Evolutionary conservation across 345 rosid species (phyloP), one percentile per base, ranked within the genome.

Genomic region (Linum lewisii): DNA sequence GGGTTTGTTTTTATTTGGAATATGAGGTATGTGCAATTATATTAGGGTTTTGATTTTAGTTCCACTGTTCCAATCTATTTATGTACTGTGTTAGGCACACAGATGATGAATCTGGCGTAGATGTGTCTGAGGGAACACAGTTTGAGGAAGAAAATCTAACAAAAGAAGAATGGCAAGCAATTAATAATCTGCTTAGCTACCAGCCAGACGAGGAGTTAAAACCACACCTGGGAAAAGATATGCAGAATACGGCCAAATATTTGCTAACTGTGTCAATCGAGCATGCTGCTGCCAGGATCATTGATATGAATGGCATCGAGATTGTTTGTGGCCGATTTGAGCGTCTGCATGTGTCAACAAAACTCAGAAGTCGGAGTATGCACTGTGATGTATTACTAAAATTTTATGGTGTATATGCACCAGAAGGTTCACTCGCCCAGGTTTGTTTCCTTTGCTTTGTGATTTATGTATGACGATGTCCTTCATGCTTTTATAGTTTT

Each of bases 401-500:
- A 75, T 93, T 78, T 63, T 93, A 87, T 82, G 99, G 99, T 63
- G 75, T 93, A 76, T 89, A 94, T 66, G 84, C 88, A 49, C 99
- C 99, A 61, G 99, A 90, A 79, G 99, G 99, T 71, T 84, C 99
- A 42, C 84, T 93, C 75, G 96, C 96, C 29, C 82, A 93, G 99
- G 99, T 93, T 75, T 76, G 89, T 75, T 73, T 70, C 59, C 61
- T 60, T 16, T 56, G 37, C 25, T 57, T n/a, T 53, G 15, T 18
- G 22, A 32, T 29, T 59, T 58, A 10, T 18, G 4, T 20, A 38
- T 45, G 47, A 23, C 20, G 32, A 34, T 26, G 14, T 10, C 51
- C 36, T 6, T 21, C 13, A 55, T 24, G 6, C 18, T 25, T 16
- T 5, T 56, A 18, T 50, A 22, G 51, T 42, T 16, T 24, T 0